Evolutionary conservation across 441 rosid species (phyloP), one percentile per base, ranked within the genome.

Genomic region (Viola pubescens): DNA sequence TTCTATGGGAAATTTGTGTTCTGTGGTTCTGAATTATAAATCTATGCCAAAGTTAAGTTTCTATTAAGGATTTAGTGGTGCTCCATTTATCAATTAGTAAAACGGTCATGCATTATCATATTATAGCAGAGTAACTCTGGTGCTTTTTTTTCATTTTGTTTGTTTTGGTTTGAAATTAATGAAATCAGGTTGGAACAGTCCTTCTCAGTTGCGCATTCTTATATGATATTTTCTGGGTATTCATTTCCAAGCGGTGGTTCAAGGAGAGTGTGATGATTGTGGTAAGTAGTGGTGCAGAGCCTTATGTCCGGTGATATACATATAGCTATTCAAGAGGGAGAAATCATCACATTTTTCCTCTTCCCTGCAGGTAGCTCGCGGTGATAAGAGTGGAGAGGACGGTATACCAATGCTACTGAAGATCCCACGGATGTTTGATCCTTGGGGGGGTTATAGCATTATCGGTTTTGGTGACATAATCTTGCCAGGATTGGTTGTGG

Each of bases 171-270:
- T 39, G 42, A 61, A 54, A 64, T 53, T 51, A 26, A 59, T 67
- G 60, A 60, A 39, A 68, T 67, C 87, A 90, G 97, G 96, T 90
- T 4, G 97, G 96, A 68, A 86, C 91, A 56, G 89, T 88, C 62
- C 96, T 90, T 54, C 91, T 90, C 56, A 74, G 97, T 64, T 90
- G 96, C 72, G 91, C 97, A 64, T 88, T 90, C 75, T 65, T 88
- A 77, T 88, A 90, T 57, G 97, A 90, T 78, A 88, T 88, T 77
- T 90, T 90, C 77, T 90, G 97, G 97, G 97, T 90, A 56, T 88
- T 90, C 62, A 78, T 82, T 67, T 90, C 96, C 54, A 88, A 84
- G 67, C 63, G 75, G 77, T 74, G 81, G 84, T 90, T 90, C 82
- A 80, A 86, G 45, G 96, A 88, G 78, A 90, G 97, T 56, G 97